Percentiles rank a stretch among this genome's conserved stretches.
Evolutionary conservation across 1,284 basidiomycete genomes (phyloP).

Genomic region (Boletus mariae): DNA sequence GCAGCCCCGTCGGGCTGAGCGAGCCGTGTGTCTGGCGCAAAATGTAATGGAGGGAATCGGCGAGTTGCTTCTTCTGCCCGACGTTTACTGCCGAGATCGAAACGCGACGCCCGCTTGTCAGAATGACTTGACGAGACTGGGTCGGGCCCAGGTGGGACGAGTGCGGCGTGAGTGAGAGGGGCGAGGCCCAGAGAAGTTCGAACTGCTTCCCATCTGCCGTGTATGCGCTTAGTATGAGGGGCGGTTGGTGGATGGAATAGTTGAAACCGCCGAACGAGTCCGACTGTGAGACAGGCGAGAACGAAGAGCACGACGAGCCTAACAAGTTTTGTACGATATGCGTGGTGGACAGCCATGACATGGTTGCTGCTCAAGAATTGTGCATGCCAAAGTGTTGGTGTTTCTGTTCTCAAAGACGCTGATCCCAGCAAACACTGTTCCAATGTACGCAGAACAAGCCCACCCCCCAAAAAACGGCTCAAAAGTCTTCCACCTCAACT

Average conservation of each 20-base stretch:
- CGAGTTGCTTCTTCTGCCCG: conserved; percentile 6
- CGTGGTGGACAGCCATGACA: conserved; percentile 20
- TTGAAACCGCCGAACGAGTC: neutral
- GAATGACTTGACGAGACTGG: neutral
- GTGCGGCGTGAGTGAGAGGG: conserved; percentile 13
- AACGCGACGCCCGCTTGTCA: conserved; percentile 18
- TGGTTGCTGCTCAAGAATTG: neutral
- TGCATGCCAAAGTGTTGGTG: too few species aligned
- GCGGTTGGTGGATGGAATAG: neutral
- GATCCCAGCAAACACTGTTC: too few species aligned
- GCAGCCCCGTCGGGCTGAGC: neutral
- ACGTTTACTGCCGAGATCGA: conserved; percentile 22
- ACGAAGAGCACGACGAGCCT: conserved; percentile 19
- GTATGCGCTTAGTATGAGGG: conserved; percentile 6
- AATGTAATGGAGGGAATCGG: conserved; percentile 14
- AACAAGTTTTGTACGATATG: conserved; percentile 13
- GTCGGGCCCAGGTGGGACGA: neutral
- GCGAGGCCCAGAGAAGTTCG: conserved; percentile 28
- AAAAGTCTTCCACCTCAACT: conserved; percentile 36
- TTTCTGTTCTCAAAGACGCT: too few species aligned
- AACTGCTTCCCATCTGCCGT: conserved; percentile 32
- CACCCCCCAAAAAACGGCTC: neutral
- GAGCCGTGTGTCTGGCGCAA: conserved; percentile 10
- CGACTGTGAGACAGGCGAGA: conserved; percentile 19
- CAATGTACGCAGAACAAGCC: too few species aligned